Percentiles rank a stretch among this genome's conserved stretches.
phyloP scores from a whole-genome alignment of 805 yeast species.

The Priceomyces melissophilus region DNA sequence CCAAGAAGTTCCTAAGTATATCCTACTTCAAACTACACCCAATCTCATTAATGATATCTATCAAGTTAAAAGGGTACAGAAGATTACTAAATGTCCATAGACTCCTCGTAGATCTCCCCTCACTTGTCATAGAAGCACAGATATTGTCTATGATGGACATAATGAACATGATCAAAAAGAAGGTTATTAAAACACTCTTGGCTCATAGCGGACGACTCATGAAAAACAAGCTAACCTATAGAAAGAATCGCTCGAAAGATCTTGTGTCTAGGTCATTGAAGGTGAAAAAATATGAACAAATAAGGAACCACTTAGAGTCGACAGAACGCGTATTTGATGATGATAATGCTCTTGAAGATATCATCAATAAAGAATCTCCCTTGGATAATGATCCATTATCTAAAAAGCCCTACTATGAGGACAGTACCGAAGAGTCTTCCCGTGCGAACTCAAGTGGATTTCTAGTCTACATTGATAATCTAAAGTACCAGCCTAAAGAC shows the following conservation, averaged over 20 bases:
- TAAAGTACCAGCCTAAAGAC: too few relatives aligned
- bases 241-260: conserved; percentile 10
- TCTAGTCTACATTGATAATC: too few relatives aligned
- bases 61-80: conserved; percentile 32
- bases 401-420: too few relatives aligned
- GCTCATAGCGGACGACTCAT: conserved; percentile 35
- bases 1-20: conserved; percentile 70
- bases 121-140: conserved; percentile 24
- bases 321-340: too few relatives aligned
- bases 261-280: conserved; percentile 7
- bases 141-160: conserved; percentile 35
- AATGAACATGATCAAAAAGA: conserved; percentile 29
- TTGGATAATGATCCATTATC: too few relatives aligned
- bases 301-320: too few relatives aligned
- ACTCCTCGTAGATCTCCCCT: conserved; percentile 33
- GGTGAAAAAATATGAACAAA: not conserved
- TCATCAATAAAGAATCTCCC: too few relatives aligned
- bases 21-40: conserved; percentile 44
- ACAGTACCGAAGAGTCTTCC: too few relatives aligned
- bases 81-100: conserved; percentile 36
- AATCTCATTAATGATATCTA: conserved; percentile 30
- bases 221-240: conserved; percentile 27
- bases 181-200: conserved; percentile 29
- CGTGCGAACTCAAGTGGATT: too few relatives aligned
- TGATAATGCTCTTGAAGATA: too few relatives aligned